Evolutionary conservation across 106 monocot species (phyloP).

Genomic region (Dendrobium nobile): DNA sequence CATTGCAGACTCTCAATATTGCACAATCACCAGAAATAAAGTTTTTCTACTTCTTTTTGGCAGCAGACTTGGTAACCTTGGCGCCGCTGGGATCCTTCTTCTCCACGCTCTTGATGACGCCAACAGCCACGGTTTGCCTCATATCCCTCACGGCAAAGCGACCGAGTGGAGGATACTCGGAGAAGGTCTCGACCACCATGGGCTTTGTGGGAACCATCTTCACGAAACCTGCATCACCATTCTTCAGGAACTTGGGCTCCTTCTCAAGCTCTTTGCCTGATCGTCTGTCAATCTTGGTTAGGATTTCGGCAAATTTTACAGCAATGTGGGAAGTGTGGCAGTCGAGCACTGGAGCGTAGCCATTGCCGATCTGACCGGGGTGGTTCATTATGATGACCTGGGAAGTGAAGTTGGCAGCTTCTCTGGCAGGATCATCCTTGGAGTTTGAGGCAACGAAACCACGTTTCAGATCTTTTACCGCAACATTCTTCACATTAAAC

Average conservation of each 20-base stretch:
- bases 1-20: no score
- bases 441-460: constrained; percentile 58
- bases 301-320: constrained; percentile 39
- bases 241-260: constrained; percentile 62
- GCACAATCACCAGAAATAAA: no score
- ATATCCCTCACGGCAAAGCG: constrained; percentile 68
- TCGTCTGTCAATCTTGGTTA: constrained; percentile 41
- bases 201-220: constrained; percentile 74
- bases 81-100: constrained; percentile 67
- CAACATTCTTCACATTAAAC: constrained; percentile 64
- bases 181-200: constrained; percentile 74
- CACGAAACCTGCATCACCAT: constrained; percentile 61
- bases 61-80: constrained; percentile 62
- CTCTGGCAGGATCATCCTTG: constrained; percentile 58
- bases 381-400: constrained; percentile 46
- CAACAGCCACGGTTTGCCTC: constrained; percentile 70
- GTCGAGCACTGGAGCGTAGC: constrained; percentile 42
- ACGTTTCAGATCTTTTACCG: constrained; percentile 64
- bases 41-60: constrained; percentile 51
- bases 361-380: constrained; percentile 44
- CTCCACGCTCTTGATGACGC: constrained; percentile 67
- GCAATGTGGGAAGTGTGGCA: constrained; percentile 51
- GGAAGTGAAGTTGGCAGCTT: constrained; percentile 36
- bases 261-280: constrained; percentile 49
- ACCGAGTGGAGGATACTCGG: constrained; percentile 59